Conservation (phyloP, 805 yeast species). For the Candida coleopterorum region DNA sequence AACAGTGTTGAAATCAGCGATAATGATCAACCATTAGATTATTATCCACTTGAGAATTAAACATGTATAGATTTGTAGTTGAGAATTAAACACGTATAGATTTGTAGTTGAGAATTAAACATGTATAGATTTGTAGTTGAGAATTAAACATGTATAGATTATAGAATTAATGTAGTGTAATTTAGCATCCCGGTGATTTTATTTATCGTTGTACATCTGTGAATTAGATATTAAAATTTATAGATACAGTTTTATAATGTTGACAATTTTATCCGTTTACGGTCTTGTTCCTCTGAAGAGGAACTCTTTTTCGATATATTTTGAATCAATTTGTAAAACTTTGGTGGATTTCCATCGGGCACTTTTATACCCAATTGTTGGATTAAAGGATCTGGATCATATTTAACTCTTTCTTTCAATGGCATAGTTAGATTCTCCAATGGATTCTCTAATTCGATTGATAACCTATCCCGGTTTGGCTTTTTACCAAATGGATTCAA, state of each 20-base stretch:
- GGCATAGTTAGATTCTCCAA: slow-evolving; percentile 30
- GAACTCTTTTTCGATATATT: slow-evolving; percentile 20
- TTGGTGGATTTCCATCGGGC: slow-evolving; percentile 42
- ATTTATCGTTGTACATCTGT: no score
- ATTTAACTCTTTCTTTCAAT: slow-evolving; percentile 15
- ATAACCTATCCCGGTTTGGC: slow-evolving; percentile 27
- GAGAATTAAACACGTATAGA: slow-evolving; percentile 15
- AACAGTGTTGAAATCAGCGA: no score
- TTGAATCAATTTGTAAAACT: slow-evolving; percentile 40
- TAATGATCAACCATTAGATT: no score
- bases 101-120: slow-evolving; percentile 10
- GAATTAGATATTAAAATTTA: no score
- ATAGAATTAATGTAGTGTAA: not conserved
- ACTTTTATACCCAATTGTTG: slow-evolving; percentile 23
- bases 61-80: not conserved
- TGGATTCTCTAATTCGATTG: slow-evolving; percentile 6
- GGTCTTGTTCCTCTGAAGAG: not conserved
- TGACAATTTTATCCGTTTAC: not conserved
- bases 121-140: slow-evolving; percentile 2
- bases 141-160: not conserved
- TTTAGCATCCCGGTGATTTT: no score
- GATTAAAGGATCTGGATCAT: slow-evolving; percentile 27
- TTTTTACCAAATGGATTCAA: slow-evolving; percentile 59
- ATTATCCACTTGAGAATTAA: slow-evolving; percentile 13
- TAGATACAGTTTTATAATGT: no score